These are phyloP conservation scores for Penicillium sp. DNA, from an alignment of 2,329 filamentous ascomycete genomes.

Conservation along the genomic window DNA sequence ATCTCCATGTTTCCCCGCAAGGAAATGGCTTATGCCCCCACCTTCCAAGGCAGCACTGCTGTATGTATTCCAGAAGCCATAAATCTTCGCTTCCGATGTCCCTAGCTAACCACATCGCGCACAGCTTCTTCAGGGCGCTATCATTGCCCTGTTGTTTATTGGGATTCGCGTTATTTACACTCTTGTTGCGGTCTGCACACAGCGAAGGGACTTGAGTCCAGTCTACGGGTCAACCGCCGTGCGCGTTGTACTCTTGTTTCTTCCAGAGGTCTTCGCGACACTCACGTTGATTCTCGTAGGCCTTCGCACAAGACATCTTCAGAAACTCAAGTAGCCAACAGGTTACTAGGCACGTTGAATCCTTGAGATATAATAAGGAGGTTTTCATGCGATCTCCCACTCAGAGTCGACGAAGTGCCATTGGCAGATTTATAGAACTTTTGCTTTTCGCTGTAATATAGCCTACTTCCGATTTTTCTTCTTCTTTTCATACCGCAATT, in stretches of 20 bases:
- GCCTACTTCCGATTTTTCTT: too few relatives aligned
- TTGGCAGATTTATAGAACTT: too few relatives aligned
- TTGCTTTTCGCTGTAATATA: too few relatives aligned
- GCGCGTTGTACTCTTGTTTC: constrained; percentile 4
- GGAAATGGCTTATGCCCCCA: neutral
- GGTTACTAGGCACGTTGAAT: neutral
- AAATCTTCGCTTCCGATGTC: neutral
- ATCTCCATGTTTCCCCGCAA: neutral
- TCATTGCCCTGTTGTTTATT: neutral
- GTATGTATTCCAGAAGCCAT: neutral
- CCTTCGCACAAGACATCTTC: neutral
- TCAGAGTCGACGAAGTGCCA: neutral
- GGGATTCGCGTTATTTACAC: neutral
- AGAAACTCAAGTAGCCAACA: neutral
- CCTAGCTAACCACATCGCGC: neutral
- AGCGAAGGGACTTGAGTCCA: neutral
- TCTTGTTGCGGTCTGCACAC: neutral
- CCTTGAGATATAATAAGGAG: neutral
- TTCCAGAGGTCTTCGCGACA: constrained; percentile 1
- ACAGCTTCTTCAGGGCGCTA: neutral
- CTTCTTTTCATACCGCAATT: too few relatives aligned
- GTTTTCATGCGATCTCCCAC: neutral
- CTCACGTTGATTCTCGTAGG: neutral
- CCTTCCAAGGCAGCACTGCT: neutral
- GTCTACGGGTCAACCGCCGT: constrained; percentile 1